Evolutionary conservation across 352 stramenopile species (phyloP).

Genomic region (Lagenidium giganteum): DNA sequence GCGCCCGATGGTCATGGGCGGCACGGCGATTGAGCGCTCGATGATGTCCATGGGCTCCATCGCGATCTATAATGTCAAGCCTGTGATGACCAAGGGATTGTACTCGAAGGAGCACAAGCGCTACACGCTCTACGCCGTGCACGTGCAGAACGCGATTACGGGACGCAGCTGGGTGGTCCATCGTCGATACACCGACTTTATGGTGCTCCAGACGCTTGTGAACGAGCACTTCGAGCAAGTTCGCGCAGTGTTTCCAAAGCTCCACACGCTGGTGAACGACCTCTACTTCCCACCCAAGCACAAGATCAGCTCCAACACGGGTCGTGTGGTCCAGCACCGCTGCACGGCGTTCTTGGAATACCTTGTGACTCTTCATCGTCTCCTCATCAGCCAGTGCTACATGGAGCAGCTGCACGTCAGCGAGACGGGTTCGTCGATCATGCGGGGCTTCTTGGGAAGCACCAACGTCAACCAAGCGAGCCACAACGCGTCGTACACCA

Average conservation of each 20-base stretch:
- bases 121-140: conserved; percentile 28
- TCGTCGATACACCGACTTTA: conserved; percentile 32
- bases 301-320: conserved; percentile 22
- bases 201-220: conserved; percentile 18
- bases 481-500: conserved; percentile 18
- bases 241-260: conserved; percentile 19
- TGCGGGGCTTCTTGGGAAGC: conserved; percentile 28
- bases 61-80: conserved; percentile 27
- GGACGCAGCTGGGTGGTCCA: conserved; percentile 31
- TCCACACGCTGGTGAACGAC: conserved; percentile 17
- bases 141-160: conserved; percentile 34
- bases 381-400: conserved; percentile 27
- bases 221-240: conserved; percentile 23
- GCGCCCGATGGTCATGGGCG: conserved; percentile 20
- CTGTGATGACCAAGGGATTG: conserved; percentile 18
- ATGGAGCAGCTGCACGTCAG: conserved; percentile 22
- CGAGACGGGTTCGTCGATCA: conserved; percentile 21
- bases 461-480: conserved; percentile 17
- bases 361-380: conserved; percentile 21
- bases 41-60: conserved; percentile 26
- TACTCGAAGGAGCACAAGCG: conserved; percentile 10
- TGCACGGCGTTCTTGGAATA: conserved; percentile 28
- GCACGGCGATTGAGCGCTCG: conserved; percentile 21
- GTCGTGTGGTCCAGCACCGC: conserved; percentile 19
- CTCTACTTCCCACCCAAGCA: conserved; percentile 32